Evolutionary conservation across 169 alveolate genomes (phyloP).

Genomic region (Plasmodium inui): DNA sequence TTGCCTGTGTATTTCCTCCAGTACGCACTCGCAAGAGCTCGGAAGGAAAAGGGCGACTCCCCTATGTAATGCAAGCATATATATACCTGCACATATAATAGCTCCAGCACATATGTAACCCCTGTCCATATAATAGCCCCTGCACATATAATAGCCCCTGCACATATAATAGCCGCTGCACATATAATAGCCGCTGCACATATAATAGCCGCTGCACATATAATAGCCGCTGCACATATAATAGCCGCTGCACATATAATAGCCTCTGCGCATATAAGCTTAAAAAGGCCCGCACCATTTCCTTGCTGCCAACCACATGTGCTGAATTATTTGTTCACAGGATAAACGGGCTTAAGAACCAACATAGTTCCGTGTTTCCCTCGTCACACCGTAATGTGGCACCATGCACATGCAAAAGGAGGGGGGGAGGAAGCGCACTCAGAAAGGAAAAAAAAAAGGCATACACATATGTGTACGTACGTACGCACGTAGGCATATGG

Average conservation of each 20-base stretch:
- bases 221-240: too few species aligned
- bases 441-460: not conserved
- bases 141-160: not conserved
- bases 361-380: not conserved
- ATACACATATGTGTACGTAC: not conserved
- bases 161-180: not conserved
- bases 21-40: not conserved
- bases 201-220: too few species aligned
- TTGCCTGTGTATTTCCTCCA: not conserved
- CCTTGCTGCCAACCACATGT: not conserved
- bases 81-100: not conserved
- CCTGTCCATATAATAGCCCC: too few species aligned
- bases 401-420: not conserved
- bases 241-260: not conserved
- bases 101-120: too few species aligned
- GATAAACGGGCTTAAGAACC: not conserved
- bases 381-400: not conserved
- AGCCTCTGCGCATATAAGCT: not conserved
- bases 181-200: not conserved
- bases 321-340: not conserved
- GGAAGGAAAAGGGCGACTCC: not conserved
- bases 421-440: not conserved
- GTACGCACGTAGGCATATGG: not conserved
- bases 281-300: not conserved
- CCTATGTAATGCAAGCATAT: not conserved